phyloP scores from a whole-genome alignment of 441 rosid species.

The Eutrema salsugineum region DNA sequence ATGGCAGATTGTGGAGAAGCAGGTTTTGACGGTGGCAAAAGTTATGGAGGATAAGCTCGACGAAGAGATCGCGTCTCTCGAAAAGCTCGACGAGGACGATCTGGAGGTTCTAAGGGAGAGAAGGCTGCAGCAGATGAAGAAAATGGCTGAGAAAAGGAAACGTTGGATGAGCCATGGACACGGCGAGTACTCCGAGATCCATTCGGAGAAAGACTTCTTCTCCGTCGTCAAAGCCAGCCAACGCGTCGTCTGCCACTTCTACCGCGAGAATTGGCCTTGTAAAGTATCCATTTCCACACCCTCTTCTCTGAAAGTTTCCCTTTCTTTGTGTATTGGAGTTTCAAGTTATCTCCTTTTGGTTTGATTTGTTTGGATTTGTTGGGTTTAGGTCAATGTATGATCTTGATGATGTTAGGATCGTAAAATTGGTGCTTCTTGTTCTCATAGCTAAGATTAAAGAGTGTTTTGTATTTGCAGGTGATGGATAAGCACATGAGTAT shows the following conservation, averaged over 20 bases:
- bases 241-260: slow-evolving; percentile 91
- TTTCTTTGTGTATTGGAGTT: too few relatives aligned
- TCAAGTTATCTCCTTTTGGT: not conserved
- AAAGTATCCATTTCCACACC: slow-evolving; percentile 39
- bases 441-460: not conserved
- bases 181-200: slow-evolving; percentile 83
- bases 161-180: slow-evolving; percentile 95
- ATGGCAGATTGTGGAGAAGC: slow-evolving; percentile 77
- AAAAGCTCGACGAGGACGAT: slow-evolving; percentile 74
- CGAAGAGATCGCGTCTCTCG: slow-evolving; percentile 76
- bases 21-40: slow-evolving; percentile 79
- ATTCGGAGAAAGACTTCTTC: slow-evolving; percentile 82
- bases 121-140: slow-evolving; percentile 86
- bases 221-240: slow-evolving; percentile 80
- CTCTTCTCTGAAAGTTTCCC: not conserved
- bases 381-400: not conserved
- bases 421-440: too few relatives aligned
- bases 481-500: slow-evolving; percentile 83
- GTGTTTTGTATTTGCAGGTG: slow-evolving; percentile 46
- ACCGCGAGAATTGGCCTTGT: slow-evolving; percentile 98
- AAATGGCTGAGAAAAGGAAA: slow-evolving; percentile 84
- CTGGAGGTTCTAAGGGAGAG: slow-evolving; percentile 74
- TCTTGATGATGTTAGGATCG: not conserved
- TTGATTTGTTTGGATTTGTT: not conserved
- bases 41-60: slow-evolving; percentile 85